Base-by-base conservation (phyloP, 345 rosid genomes). In the Citrus cavaleriei region DNA sequence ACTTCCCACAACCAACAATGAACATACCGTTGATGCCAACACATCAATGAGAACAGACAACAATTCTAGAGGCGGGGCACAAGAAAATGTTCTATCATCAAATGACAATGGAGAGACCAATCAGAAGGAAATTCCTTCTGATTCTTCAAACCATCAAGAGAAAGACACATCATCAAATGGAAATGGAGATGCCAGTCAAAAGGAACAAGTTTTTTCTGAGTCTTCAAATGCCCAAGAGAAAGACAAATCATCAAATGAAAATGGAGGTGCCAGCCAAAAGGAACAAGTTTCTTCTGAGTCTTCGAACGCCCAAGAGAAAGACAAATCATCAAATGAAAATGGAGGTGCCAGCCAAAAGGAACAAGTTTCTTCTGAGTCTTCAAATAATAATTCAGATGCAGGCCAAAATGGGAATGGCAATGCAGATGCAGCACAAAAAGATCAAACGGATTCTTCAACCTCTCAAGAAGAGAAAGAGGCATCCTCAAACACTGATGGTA, bases 1-100 rank as follows among this genome's bases (percentile, higher is more conserved):
- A 51, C 75, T 74, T 84, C 84, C 88, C 24, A 83, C 84, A 61
- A 83, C 86, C 0, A 84, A 85, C 61, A 82, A 42, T 61, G 81
- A 74, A 68, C 88, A 81, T 79, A 78, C 73, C 40, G 81, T 24
- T 16, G 81, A 74, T 25, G 38, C 77, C 32, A 65, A 61, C 62
- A 35, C 38, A 57, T 70, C 77, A 35, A 57, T 67, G 27, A 75
- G 68, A 74, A 73, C 75, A 54, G 77, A 78, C 49, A 78, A 82
- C 25, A 34, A 64, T 58, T 54, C 81, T 72, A 83, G 77, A 54
- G 80, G 82, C 18, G 73, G 82, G 28, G 74, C 57, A 37, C 81
- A 68, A 60, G 82, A 82, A 78, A 86, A 68, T 67, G 76, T 79
- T 70, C 49, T 68, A 61, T 68, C 85, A 30, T 80, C 75, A 35